Conservation (phyloP, 192 early-diverging fungal genomes). For the Pilaira anomala region DNA sequence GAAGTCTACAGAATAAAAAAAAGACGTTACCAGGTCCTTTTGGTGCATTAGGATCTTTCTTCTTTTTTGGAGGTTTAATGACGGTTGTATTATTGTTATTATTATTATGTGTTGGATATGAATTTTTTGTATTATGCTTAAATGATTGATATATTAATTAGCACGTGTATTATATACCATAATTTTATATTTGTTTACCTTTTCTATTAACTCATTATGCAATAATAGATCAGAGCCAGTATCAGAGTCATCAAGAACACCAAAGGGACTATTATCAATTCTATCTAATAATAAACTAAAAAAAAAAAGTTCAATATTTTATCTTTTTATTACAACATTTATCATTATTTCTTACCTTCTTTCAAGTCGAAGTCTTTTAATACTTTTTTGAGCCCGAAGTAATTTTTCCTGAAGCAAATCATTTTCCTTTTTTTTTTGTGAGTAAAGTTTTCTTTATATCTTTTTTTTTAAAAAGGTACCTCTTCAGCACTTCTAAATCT, state of each 20-base stretch:
- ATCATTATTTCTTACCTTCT: slow-evolving; percentile 33
- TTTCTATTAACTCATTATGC: slow-evolving; percentile 1
- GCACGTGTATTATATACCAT: not conserved
- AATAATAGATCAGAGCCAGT: slow-evolving; percentile 6
- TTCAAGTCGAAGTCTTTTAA: slow-evolving; percentile 44
- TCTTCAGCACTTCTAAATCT: slow-evolving; percentile 1
- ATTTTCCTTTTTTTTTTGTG: slow-evolving; percentile 36
- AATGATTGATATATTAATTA: not conserved
- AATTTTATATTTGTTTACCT: not conserved
- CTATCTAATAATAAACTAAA: slow-evolving; percentile 23
- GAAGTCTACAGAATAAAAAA: slow-evolving; percentile 39
- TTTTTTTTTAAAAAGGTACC: not conserved
- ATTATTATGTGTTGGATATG: not conserved
- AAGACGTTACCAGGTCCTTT: slow-evolving; percentile 46
- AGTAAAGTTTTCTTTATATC: not conserved
- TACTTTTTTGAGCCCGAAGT: slow-evolving; percentile 42
- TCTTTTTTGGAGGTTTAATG: slow-evolving; percentile 27
- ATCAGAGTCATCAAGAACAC: slow-evolving; percentile 5
- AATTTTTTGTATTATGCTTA: not conserved
- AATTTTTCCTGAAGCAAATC: slow-evolving; percentile 45
- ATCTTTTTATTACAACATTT: not conserved
- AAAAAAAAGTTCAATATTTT: not conserved
- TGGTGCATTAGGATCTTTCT: slow-evolving; percentile 47
- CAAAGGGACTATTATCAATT: not conserved
- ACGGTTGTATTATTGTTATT: not conserved